These are phyloP conservation scores for Phytopythium boreale DNA, from an alignment of 352 stramenopile genomes.

Conservation along the genomic window DNA sequence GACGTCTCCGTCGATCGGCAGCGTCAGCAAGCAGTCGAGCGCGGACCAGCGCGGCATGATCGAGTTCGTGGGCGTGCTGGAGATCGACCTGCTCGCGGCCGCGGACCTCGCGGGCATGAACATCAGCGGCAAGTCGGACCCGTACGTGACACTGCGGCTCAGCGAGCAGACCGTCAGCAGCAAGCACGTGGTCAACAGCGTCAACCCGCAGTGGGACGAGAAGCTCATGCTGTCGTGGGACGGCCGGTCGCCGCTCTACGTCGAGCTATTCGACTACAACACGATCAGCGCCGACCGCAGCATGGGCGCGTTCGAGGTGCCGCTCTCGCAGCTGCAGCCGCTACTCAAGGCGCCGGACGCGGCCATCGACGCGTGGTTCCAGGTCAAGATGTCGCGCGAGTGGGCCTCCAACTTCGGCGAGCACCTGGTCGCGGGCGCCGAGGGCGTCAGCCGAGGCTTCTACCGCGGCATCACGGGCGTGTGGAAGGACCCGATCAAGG, in stretches of 20 bases:
- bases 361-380: slow-evolving; percentile 45
- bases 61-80: slow-evolving; percentile 77
- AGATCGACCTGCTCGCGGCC: slow-evolving; percentile 68
- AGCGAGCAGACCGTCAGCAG: slow-evolving; percentile 73
- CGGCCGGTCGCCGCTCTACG: slow-evolving; percentile 54
- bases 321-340: slow-evolving; percentile 29
- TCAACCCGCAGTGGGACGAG: slow-evolving; percentile 66
- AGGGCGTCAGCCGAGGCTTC: slow-evolving; percentile 64
- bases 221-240: slow-evolving; percentile 82
- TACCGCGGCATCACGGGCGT: slow-evolving; percentile 72
- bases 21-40: background rate
- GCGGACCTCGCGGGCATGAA: slow-evolving; percentile 64
- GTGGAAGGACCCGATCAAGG: slow-evolving; percentile 78
- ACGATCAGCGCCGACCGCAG: slow-evolving; percentile 54
- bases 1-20: slow-evolving; percentile 1
- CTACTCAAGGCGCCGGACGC: slow-evolving; percentile 20
- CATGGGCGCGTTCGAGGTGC: slow-evolving; percentile 63
- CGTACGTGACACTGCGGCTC: slow-evolving; percentile 74
- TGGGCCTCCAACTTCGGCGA: slow-evolving; percentile 79
- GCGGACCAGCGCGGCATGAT: slow-evolving; percentile 55
- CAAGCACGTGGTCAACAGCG: slow-evolving; percentile 61
- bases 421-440: slow-evolving; percentile 73
- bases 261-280: slow-evolving; percentile 74
- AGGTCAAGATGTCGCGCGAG: slow-evolving; percentile 55
- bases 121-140: slow-evolving; percentile 76